Conservation (phyloP, 2,329 filamentous ascomycete species). For the Botryosphaeria dothidea region DNA sequence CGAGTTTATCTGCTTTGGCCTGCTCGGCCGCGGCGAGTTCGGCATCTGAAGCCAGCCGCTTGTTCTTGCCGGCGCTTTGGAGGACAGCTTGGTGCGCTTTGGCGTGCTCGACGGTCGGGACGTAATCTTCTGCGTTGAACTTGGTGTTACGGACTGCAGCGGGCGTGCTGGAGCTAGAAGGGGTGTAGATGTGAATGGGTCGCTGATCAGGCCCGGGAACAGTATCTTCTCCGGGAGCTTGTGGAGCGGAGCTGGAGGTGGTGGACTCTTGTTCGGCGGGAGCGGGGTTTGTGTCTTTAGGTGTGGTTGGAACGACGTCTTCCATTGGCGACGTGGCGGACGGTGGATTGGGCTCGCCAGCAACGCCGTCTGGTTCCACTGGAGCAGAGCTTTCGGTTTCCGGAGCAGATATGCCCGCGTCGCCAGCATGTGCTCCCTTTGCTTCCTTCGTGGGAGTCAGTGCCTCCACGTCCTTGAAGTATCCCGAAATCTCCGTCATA, state of each 20-base stretch:
- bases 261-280: conserved; percentile 22
- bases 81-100: conserved; percentile 73
- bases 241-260: conserved; percentile 23
- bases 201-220: conserved; percentile 34
- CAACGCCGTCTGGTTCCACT: conserved; percentile 29
- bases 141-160: conserved; percentile 65
- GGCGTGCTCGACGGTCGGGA: conserved; percentile 73
- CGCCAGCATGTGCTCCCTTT: conserved; percentile 30
- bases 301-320: conserved; percentile 8
- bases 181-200: conserved; percentile 72
- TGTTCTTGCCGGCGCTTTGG: conserved; percentile 65
- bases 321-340: conserved; percentile 14
- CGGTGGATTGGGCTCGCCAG: conserved; percentile 26
- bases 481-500: conserved; percentile 75
- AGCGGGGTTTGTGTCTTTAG: conserved; percentile 29
- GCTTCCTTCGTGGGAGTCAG: conserved; percentile 4
- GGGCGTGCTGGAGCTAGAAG: conserved; percentile 73
- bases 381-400: conserved; percentile 25
- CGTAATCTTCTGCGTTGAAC: conserved; percentile 73
- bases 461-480: conserved; percentile 59
- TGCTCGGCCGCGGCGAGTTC: conserved; percentile 73
- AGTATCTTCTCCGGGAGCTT: conserved; percentile 23
- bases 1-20: conserved; percentile 65
- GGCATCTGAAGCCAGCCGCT: conserved; percentile 76
- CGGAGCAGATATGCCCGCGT: conserved; percentile 30